A percentile compares a stretch with the other conserved stretches of the same genome.
These are phyloP conservation scores for Teunomyces stri DNA, from an alignment of 805 yeast species.

Conservation along the genomic window DNA sequence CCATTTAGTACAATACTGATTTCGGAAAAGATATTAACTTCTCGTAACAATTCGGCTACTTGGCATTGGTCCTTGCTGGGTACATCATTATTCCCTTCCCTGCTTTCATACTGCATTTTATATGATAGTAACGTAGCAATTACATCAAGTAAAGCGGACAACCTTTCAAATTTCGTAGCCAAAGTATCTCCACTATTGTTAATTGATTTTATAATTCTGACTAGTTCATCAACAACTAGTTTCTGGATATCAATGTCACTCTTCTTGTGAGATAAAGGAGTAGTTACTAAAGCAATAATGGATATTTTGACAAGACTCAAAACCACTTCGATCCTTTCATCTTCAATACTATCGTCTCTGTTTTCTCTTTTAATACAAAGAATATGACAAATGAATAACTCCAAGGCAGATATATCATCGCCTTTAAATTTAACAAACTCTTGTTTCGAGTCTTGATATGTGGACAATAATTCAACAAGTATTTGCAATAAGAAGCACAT, in stretches of 20 bases:
- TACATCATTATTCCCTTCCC: no score
- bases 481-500: conserved; percentile 65
- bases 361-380: neutral
- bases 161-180: no score
- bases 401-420: conserved; percentile 36
- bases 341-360: no score
- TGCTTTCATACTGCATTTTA: no score
- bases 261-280: neutral
- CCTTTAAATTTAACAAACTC: conserved; percentile 69
- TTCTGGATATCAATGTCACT: conserved; percentile 32
- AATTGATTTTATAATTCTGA: no score
- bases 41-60: no score
- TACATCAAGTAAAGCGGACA: no score
- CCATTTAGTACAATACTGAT: no score
- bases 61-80: no score
- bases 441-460: conserved; percentile 76
- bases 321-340: neutral
- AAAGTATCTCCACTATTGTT: no score
- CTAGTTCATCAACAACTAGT: conserved; percentile 23
- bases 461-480: conserved; percentile 66
- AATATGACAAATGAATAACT: neutral
- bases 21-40: no score
- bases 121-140: no score
- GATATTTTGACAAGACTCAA: neutral
- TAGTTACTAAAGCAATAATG: neutral